Evolutionary conservation across 2,329 filamentous ascomycete species (phyloP), one percentile per base, ranked within the genome.

Genomic region (Nemania serpens): DNA sequence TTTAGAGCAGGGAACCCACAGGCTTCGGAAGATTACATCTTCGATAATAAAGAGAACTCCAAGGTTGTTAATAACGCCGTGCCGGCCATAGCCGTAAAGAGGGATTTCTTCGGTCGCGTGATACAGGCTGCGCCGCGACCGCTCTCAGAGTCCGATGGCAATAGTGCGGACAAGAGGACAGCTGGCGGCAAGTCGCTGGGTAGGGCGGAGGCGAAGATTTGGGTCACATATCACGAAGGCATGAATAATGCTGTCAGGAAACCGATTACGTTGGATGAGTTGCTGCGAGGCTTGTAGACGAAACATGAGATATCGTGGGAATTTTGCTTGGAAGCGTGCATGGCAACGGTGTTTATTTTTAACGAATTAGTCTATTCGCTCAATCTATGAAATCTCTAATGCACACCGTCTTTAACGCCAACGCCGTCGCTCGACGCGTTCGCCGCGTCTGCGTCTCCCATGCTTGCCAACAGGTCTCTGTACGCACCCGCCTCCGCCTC

Each of bases 181-280:
- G 59, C 73, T 58, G 66, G 67, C 45, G 55, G 72, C 61, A 68
- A 63, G 61, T 55, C 72, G 2, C 41, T 66, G 5, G 68, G 71
- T 22, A 74, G 74, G 62, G 76, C 78, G 49, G 83, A 84, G 48
- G 80, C 78, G 11, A 86, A 86, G 67, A 84, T 89, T 7, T 93
- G 90, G 89, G 84, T 91, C 36, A 90, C 83, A 50, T 93, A 86
- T 72, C 86, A 92, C 69, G 90, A 93, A 75, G 90, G 90, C 0
- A 90, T 88, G 70, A 90, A 87, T 22, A 92, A 93, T 79, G 90
- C 90, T 17, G 90, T 93, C 39, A 81, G 88, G 71, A 93, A 92
- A 73, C 88, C 89, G 0, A 83, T 93, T 65, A 87, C 87, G 18
- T 75, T 93, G 74, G 82, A 83, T 63, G 90, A 93, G 72, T 77